phyloP scores from a whole-genome alignment of 805 yeast genomes.

The Maudiozyma turicensis region DNA sequence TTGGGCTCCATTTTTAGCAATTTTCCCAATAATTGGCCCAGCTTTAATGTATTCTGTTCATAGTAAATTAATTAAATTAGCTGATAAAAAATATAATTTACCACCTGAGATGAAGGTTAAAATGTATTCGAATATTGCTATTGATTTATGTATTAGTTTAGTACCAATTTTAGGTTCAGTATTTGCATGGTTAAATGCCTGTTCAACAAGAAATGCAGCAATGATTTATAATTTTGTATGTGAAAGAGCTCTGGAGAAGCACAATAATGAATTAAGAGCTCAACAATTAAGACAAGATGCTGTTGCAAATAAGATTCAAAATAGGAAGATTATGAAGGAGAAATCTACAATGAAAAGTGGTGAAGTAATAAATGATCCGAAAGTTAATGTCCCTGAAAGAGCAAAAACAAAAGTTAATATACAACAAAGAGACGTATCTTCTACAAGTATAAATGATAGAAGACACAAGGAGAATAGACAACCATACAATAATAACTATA shows the following conservation, averaged over 20 bases:
- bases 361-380: background rate
- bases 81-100: conserved; percentile 45
- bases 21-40: conserved; percentile 84
- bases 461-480: background rate
- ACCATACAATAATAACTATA: background rate
- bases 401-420: background rate
- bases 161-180: conserved; percentile 76
- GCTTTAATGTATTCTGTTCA: conserved; percentile 70
- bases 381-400: background rate
- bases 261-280: background rate
- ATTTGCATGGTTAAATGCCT: conserved; percentile 71
- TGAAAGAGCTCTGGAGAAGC: conserved; percentile 15
- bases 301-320: background rate
- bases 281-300: background rate
- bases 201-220: conserved; percentile 86
- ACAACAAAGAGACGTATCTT: background rate
- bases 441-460: background rate
- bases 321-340: background rate
- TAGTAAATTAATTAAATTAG: conserved; percentile 49
- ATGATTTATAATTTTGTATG: conserved; percentile 43
- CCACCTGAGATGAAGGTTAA: conserved; percentile 54
- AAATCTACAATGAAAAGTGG: background rate
- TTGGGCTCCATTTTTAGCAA: conserved; percentile 58
- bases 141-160: conserved; percentile 66
- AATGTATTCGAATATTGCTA: conserved; percentile 63